These are phyloP conservation scores for Vitis hybrid DNA, from an alignment of 177 flowering plant genomes.

Conservation along the genomic window DNA sequence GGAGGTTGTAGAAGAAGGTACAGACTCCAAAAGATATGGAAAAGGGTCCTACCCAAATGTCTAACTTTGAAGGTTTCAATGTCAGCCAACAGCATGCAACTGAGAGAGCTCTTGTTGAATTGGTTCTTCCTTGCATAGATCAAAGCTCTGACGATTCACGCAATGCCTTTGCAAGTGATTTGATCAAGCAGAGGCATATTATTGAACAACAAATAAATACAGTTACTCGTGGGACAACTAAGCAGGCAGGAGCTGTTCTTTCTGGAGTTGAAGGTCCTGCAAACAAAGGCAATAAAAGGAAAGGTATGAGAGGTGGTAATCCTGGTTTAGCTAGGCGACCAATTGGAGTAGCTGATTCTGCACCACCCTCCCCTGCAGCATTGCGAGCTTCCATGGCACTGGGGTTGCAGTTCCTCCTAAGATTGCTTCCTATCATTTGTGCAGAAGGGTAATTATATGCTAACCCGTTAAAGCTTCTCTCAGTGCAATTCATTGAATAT, in stretches of 20 bases:
- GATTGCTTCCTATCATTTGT: slow-evolving; percentile 81
- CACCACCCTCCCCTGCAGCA: slow-evolving; percentile 75
- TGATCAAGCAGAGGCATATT: slow-evolving; percentile 85
- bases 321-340: slow-evolving; percentile 74
- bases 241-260: slow-evolving; percentile 49
- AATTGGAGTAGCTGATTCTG: slow-evolving; percentile 44
- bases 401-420: slow-evolving; percentile 86
- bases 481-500: no score
- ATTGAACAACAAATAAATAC: slow-evolving; percentile 80
- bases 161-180: slow-evolving; percentile 77
- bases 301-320: slow-evolving; percentile 73
- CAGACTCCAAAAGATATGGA: slow-evolving; percentile 44
- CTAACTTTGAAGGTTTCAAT: slow-evolving; percentile 41
- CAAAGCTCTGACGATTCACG: slow-evolving; percentile 85
- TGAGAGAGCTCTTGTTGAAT: slow-evolving; percentile 82
- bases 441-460: slow-evolving; percentile 62
- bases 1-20: slow-evolving; percentile 81
- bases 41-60: slow-evolving; percentile 30
- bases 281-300: slow-evolving; percentile 64
- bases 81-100: slow-evolving; percentile 53
- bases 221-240: slow-evolving; percentile 58
- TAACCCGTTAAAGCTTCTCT: neutral
- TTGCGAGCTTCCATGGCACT: slow-evolving; percentile 84
- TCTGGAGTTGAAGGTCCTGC: slow-evolving; percentile 62
- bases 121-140: slow-evolving; percentile 90